phyloP scores from a whole-genome alignment of 2,329 filamentous ascomycete species.

The Cadophora sp. region DNA sequence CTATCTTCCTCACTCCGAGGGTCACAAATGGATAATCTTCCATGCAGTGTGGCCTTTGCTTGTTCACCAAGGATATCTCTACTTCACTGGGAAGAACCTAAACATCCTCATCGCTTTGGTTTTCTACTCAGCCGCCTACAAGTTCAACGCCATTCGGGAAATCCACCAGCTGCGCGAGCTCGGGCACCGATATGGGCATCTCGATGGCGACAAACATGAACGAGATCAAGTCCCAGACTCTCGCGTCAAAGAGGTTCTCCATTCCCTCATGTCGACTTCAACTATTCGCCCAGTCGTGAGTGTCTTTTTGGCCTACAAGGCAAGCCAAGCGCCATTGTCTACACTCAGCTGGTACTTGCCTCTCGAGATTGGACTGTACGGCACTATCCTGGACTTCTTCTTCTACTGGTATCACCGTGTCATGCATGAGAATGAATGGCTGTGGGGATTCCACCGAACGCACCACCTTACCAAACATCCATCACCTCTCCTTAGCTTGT shows the following conservation, averaged over 20 bases:
- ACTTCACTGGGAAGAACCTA: not conserved
- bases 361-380: not conserved
- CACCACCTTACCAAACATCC: constrained; percentile 6
- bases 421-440: constrained; percentile 1
- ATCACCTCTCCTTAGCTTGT: not conserved
- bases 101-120: not conserved
- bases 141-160: constrained; percentile 9
- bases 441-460: constrained; percentile 1
- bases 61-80: constrained; percentile 1
- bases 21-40: not conserved
- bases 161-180: constrained; percentile 3
- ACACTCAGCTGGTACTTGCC: constrained; percentile 1
- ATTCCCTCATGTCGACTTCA: not conserved
- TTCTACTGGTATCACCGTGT: constrained; percentile 12
- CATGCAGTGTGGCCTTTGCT: constrained; percentile 1
- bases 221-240: constrained; percentile 10
- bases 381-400: not conserved
- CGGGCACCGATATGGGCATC: not conserved
- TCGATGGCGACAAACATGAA: constrained; percentile 10
- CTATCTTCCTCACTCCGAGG: not conserved
- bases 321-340: not conserved
- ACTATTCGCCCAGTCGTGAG: constrained; percentile 1
- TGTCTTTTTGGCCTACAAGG: not conserved
- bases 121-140: constrained; percentile 1
- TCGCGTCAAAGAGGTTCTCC: not conserved